Evolutionary conservation across 75 land plant genomes (phyloP), one percentile per base, ranked within the genome.

Genomic region (Larix kaempferi): DNA sequence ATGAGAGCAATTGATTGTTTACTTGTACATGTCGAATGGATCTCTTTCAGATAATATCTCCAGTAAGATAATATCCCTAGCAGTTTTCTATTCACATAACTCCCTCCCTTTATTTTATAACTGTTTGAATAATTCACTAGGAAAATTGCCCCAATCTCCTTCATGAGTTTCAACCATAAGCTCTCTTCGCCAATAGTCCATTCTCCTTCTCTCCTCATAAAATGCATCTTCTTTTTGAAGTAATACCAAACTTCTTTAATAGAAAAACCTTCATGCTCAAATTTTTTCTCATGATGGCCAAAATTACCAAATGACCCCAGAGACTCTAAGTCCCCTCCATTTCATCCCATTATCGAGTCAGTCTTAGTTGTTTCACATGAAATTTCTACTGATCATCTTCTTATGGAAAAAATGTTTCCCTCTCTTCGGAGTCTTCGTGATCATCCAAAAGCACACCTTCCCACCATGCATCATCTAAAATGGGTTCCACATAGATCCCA

Each of bases 371-470:
- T 2, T 79, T 78, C 39, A 83, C 27, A 12, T 3, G n/a, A 25
- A 82, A 60, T 1, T 3, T 41, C 22, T 84, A 74, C 49, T 84
- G 81, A 65, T 91, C 94, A 2, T 89, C 98, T 79, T 88, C 82
- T 57, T 95, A 94, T 2, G 96, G 98, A 54, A 95, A 95, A 65
- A 91, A 87, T 12, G 93, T 77, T 21, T 6, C 60, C 59, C 87
- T 83, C 54, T 82, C 65, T 3, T 71, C 78, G 0, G 37, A 58
- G 2, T 78, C 77, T 39, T 83, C 82, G 6, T 80, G 61, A 57
- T 77, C 82, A 21, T 93, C 94, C 66, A 88, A 79, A 23, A 95
- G 78, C 25, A 95, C 85, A 39, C 98, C 98, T 77, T 95, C 98
- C 93, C 93, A 95, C 95, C 93, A 95, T 29, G 91, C 94, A 74